A percentile compares a stretch with the other conserved stretches of the same genome.
Evolutionary conservation across 371 early-diverging fungal genomes (phyloP).

Genomic region (Actinomortierella ambigua): DNA sequence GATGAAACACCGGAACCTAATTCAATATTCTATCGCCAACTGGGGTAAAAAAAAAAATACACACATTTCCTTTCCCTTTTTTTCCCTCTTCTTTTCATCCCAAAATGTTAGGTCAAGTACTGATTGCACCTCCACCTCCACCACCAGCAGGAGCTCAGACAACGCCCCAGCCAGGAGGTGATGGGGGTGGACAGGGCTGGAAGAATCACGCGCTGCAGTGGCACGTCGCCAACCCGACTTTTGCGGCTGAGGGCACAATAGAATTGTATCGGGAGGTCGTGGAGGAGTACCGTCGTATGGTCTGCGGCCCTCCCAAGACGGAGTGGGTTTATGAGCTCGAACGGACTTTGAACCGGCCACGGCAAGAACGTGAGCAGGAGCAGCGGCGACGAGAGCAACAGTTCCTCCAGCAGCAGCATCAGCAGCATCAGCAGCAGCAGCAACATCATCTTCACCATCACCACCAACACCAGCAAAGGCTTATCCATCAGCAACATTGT

Average conservation of each 20-base stretch:
- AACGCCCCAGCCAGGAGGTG: constrained; percentile 12
- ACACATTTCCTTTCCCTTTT: too few relatives aligned
- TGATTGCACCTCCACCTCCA: constrained; percentile 31
- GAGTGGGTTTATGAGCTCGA: constrained; percentile 25
- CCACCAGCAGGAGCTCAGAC: constrained; percentile 18
- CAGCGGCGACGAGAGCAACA: not conserved
- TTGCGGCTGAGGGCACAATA: constrained; percentile 42
- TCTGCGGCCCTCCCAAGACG: constrained; percentile 24
- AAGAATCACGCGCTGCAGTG: constrained; percentile 39
- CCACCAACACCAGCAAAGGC: not conserved
- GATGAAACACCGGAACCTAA: too few relatives aligned
- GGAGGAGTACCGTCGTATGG: constrained; percentile 37
- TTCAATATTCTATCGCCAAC: too few relatives aligned
- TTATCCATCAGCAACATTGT: constrained; percentile 7
- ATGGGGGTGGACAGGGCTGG: constrained; percentile 40
- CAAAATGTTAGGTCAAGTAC: constrained; percentile 11
- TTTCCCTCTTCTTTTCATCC: too few relatives aligned
- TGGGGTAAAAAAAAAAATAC: not conserved
- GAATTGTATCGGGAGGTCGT: constrained; percentile 35
- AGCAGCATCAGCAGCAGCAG: too few relatives aligned
- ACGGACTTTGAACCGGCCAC: not conserved
- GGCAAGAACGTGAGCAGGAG: not conserved
- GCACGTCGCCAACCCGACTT: constrained; percentile 46
- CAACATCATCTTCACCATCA: too few relatives aligned
- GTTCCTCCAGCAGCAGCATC: not conserved